Conservation (phyloP, 140 eudicot species). For the Senecio squalidus region DNA sequence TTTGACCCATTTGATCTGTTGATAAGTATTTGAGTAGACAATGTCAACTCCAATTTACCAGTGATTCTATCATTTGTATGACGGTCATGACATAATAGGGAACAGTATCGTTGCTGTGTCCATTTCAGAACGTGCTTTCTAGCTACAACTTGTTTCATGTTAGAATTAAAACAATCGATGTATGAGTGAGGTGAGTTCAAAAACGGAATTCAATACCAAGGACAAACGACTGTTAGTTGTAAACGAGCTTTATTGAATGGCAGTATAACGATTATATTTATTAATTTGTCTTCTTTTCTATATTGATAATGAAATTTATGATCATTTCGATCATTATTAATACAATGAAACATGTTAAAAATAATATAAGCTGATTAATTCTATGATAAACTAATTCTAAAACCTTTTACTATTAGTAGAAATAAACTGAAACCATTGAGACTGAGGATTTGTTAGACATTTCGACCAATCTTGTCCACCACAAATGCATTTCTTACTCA, state of each 20-base stretch:
- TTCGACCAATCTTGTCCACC: conserved; percentile 1
- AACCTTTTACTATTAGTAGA: conserved; percentile 27
- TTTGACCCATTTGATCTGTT: too few relatives aligned
- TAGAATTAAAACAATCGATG: not conserved
- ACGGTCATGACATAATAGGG: conserved; percentile 12
- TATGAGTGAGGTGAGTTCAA: not conserved
- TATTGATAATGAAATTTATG: too few relatives aligned
- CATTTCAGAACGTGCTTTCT: not conserved
- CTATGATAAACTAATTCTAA: conserved; percentile 2
- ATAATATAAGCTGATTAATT: not conserved
- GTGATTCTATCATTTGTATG: conserved; percentile 13
- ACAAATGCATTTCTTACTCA: conserved; percentile 49
- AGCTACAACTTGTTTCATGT: not conserved
- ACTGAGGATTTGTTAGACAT: conserved; percentile 33
- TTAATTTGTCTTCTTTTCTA: too few relatives aligned
- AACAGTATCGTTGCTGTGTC: not conserved
- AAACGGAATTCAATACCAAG: not conserved
- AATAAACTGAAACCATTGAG: conserved; percentile 58
- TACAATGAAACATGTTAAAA: not conserved
- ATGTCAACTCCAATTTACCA: too few relatives aligned
- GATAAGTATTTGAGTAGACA: too few relatives aligned
- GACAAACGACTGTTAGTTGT: not conserved
- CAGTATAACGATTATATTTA: too few relatives aligned
- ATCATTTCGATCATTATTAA: not conserved
- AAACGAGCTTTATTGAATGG: not conserved